These are phyloP conservation scores for Microcos paniculata DNA, from an alignment of 345 rosid genomes.

Conservation along the genomic window DNA sequence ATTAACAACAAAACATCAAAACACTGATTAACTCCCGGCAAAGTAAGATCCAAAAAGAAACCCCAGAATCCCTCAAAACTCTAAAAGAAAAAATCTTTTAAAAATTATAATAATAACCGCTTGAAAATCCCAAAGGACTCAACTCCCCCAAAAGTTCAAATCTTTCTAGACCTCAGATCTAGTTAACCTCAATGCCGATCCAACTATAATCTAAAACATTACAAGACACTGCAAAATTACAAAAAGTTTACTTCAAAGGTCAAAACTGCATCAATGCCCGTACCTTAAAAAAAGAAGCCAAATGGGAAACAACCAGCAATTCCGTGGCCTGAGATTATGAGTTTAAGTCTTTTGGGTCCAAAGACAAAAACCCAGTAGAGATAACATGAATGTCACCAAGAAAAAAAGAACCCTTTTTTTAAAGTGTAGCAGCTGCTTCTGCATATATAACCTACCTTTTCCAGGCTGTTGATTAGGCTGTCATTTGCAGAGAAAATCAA, in stretches of 20 bases:
- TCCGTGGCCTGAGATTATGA: slow-evolving; percentile 6
- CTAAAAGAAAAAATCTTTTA: background rate
- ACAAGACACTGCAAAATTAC: background rate
- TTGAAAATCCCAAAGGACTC: slow-evolving; percentile 12
- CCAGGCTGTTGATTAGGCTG: slow-evolving; percentile 96
- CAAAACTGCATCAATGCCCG: slow-evolving; percentile 23
- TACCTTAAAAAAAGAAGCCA: slow-evolving; percentile 33
- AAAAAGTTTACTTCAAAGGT: slow-evolving; percentile 4
- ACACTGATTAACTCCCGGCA: slow-evolving; percentile 4
- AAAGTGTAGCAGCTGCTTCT: slow-evolving; percentile 25
- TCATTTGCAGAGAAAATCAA: slow-evolving; percentile 39
- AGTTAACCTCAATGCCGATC: slow-evolving; percentile 20
- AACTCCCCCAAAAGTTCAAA: slow-evolving; percentile 1
- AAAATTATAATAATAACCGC: too few species aligned
- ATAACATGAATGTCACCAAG: slow-evolving; percentile 28
- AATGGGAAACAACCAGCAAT: slow-evolving; percentile 13
- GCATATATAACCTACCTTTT: slow-evolving; percentile 42
- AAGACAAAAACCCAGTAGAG: slow-evolving; percentile 32
- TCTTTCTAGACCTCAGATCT: slow-evolving; percentile 32
- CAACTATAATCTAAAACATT: background rate
- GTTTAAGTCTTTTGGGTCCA: background rate
- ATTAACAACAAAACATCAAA: background rate
- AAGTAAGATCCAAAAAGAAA: slow-evolving; percentile 16
- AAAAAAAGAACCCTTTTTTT: slow-evolving; percentile 27
- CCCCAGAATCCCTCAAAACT: background rate